Evolutionary conservation across 768 basidiomycete genomes (phyloP), one percentile per base, ranked within the genome.

Genomic region (Mycena vulgaris): DNA sequence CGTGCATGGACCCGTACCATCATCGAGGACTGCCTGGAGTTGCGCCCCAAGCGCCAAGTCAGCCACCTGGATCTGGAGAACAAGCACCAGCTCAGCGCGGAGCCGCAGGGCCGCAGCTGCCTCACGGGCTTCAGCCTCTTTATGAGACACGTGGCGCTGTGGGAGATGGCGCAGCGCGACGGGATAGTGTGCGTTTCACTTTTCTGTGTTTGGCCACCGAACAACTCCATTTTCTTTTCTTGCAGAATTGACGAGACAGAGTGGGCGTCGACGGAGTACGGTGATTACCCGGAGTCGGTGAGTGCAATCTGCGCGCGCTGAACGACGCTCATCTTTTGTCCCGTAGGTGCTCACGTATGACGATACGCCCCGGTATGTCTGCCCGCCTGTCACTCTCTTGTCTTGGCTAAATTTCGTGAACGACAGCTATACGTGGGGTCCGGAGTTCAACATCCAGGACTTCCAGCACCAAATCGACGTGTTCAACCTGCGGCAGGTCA

Each of bases 61-160:
- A 42, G 52, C 60, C 64, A 59, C 23, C 2, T 19, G 13, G 59
- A 55, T 8, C 39, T 70, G 23, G 69, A 70, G 17, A 70, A 71
- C 59, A 48, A 56, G 33, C 37, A 56, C 39, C 59, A 66, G 53
- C 28, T 66, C 11, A 62, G 33, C 47, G 35, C 69, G 2, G 69
- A 70, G 59, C 58, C 63, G 2, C 64, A 49, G 35, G 52, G 60
- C 7, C 27, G 53, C 7, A 71, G 65, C 60, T 66, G 70, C 23
- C 39, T 71, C 2, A 62, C 47, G 0, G 65, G 69, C 1, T 66
- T 71, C 45, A 51, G 35, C 28, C 55, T 66, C 10, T 66, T 71
- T 8, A 71, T 71, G 70, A 59, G 65, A 3, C 70, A 71, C 27
- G 60, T 66, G 0, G 65, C 69, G 9, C 30, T 70, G 7, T 61